Conservation (phyloP, 345 rosid species). For the Euclidium syriacum region DNA sequence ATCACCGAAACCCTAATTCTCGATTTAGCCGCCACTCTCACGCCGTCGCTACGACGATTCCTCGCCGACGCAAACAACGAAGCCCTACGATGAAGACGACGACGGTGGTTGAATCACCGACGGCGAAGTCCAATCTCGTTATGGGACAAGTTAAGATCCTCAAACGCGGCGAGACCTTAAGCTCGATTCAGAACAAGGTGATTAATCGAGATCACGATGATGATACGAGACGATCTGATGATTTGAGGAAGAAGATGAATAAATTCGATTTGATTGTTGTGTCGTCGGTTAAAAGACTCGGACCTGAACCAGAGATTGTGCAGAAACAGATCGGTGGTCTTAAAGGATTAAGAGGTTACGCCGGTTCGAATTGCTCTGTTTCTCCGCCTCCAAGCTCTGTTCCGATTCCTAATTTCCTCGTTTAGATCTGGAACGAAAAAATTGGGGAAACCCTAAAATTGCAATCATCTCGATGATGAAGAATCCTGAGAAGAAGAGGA, state of each 20-base stretch:
- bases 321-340: constrained; percentile 32
- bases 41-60: constrained; percentile 14
- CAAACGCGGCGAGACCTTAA: constrained; percentile 53
- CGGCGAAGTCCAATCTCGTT: constrained; percentile 33
- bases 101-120: constrained; percentile 30
- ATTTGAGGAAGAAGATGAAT: not conserved
- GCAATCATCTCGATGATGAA: not conserved
- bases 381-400: constrained; percentile 66
- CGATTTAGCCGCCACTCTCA: not conserved
- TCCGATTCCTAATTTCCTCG: constrained; percentile 39
- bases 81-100: constrained; percentile 15
- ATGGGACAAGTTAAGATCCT: constrained; percentile 61
- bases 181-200: not conserved
- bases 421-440: not conserved
- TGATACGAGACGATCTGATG: not conserved
- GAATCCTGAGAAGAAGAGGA: not conserved
- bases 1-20: constrained; percentile 22
- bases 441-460: not conserved
- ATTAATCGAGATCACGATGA: not conserved
- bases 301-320: constrained; percentile 46
- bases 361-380: constrained; percentile 29
- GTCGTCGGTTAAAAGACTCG: constrained; percentile 42
- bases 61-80: constrained; percentile 32
- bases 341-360: constrained; percentile 21
- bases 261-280: constrained; percentile 23